Conservation (phyloP, 2,329 filamentous ascomycete genomes). For the Fusarium sp. region DNA sequence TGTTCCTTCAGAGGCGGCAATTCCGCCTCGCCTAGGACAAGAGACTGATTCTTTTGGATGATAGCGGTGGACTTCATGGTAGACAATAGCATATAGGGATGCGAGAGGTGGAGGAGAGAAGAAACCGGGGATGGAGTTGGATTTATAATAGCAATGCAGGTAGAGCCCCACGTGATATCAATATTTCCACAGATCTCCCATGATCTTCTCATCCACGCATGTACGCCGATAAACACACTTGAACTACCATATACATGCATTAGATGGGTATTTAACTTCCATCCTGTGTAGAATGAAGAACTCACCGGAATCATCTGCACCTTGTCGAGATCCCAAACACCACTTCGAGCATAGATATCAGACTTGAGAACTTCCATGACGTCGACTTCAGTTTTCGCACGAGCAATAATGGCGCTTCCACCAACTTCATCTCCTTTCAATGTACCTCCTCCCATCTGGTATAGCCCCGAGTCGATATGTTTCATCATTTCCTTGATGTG, state of each 20-base stretch:
- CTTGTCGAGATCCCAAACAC: not conserved
- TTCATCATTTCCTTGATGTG: not conserved
- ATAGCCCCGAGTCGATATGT: not conserved
- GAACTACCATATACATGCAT: not conserved
- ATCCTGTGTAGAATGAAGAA: not conserved
- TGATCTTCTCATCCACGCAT: not conserved
- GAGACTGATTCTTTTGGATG: conserved; percentile 4
- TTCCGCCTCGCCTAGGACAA: not conserved
- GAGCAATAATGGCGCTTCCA: not conserved
- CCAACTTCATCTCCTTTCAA: not conserved
- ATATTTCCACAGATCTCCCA: not conserved
- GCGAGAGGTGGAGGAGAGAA: not conserved
- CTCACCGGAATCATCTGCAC: not conserved
- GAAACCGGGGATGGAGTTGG: not conserved
- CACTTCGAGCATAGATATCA: not conserved
- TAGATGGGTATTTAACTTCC: not conserved
- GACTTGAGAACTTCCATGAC: not conserved
- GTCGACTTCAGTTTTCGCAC: not conserved
- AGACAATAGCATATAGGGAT: not conserved
- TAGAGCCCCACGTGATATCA: not conserved
- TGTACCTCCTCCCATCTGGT: not conserved
- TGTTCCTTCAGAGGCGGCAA: conserved; percentile 22
- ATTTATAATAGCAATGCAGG: not conserved
- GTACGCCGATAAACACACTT: not conserved
- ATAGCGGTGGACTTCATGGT: conserved; percentile 12